phyloP scores from a whole-genome alignment of 257 asterid genomes.

The Primulina huaijiensis region DNA sequence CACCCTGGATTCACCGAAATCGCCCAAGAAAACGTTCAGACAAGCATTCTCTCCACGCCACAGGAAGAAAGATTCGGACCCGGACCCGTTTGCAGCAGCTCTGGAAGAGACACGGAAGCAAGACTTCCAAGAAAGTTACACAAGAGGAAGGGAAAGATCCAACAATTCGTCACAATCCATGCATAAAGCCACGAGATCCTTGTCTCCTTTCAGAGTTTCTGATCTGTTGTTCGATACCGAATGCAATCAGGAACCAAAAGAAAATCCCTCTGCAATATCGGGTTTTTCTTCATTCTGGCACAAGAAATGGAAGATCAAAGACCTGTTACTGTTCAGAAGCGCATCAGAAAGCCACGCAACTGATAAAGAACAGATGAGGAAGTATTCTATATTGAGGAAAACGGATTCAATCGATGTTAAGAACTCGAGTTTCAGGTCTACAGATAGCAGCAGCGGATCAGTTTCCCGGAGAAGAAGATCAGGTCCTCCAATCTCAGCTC shows the following conservation, averaged over 20 bases:
- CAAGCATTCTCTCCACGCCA: conserved; percentile 53
- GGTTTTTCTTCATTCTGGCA: conserved; percentile 50
- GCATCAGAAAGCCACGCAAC: conserved; percentile 83
- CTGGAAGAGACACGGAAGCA: conserved; percentile 41
- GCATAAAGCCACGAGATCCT: conserved; percentile 51
- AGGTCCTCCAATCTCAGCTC: conserved; percentile 63
- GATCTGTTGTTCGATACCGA: conserved; percentile 36
- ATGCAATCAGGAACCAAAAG: conserved; percentile 22
- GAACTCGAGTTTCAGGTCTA: conserved; percentile 69
- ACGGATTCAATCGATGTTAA: conserved; percentile 43
- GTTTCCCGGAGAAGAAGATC: conserved; percentile 51
- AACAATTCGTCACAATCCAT: conserved; percentile 12
- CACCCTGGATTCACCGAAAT: conserved; percentile 32
- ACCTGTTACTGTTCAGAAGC: conserved; percentile 75
- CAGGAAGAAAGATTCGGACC: conserved; percentile 25
- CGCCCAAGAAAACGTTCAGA: conserved; percentile 42
- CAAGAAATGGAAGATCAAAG: conserved; percentile 81
- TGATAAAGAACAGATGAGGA: conserved; percentile 42
- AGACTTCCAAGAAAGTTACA: background rate
- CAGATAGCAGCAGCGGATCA: conserved; percentile 54
- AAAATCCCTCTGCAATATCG: conserved; percentile 25
- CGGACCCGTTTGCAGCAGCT: conserved; percentile 75
- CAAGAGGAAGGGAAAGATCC: conserved; percentile 45
- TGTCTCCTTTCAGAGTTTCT: conserved; percentile 70
- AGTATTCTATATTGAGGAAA: conserved; percentile 41